These are phyloP conservation scores for Dictyostelium capitatum DNA, from an alignment of 78 protist species.

Conservation along the genomic window DNA sequence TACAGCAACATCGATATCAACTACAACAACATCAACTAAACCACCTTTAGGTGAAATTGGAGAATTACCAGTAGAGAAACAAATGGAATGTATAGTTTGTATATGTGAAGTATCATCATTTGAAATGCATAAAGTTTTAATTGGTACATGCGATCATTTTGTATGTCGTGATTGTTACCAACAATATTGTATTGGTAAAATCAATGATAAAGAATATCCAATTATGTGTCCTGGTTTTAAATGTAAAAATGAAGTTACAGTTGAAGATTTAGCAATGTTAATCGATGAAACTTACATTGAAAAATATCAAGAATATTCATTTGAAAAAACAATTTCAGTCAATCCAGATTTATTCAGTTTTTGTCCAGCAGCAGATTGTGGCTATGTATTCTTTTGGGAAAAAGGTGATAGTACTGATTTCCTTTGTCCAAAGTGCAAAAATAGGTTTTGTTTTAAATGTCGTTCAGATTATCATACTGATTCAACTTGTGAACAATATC, in stretches of 20 bases:
- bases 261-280: constrained; percentile 14
- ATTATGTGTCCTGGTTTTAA: constrained; percentile 49
- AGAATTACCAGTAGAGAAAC: background rate
- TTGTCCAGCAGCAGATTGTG: constrained; percentile 65
- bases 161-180: constrained; percentile 40
- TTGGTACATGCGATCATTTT: background rate
- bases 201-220: constrained; percentile 46
- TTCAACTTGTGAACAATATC: constrained; percentile 34
- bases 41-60: background rate
- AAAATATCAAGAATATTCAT: constrained; percentile 27
- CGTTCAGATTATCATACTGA: constrained; percentile 26
- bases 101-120: constrained; percentile 17
- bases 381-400: constrained; percentile 63
- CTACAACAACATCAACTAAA: background rate
- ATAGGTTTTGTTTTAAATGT: constrained; percentile 61
- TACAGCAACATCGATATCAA: background rate
- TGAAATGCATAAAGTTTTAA: background rate
- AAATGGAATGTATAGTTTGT: constrained; percentile 45
- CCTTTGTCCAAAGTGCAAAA: constrained; percentile 39
- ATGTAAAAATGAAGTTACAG: constrained; percentile 35
- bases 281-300: constrained; percentile 11
- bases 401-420: constrained; percentile 40
- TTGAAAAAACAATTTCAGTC: constrained; percentile 26
- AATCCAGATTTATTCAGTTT: constrained; percentile 38
- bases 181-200: constrained; percentile 47